Percentiles rank a stretch among this genome's conserved stretches.
Conservation (phyloP, 78 protist genomes). For the Polysphondylium violaceum region DNA sequence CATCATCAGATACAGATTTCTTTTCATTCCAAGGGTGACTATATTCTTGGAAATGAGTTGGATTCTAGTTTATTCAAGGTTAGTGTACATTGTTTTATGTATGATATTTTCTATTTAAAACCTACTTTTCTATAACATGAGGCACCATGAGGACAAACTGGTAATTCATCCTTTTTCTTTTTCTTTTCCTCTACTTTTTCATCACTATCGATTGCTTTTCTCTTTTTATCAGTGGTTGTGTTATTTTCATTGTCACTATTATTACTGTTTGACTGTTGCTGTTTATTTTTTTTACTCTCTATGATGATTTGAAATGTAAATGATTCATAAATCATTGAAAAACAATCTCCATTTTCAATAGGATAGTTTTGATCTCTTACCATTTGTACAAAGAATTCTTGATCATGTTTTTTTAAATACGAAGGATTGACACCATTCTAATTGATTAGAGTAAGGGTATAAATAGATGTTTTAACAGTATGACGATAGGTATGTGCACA, state of each 20-base stretch:
- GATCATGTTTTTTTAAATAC: constrained; percentile 33
- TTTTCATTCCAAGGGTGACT: background rate
- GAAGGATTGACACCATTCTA: constrained; percentile 64
- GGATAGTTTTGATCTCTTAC: constrained; percentile 30
- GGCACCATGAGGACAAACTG: constrained; percentile 14
- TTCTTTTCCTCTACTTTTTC: background rate
- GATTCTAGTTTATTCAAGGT: background rate
- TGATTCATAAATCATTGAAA: constrained; percentile 48
- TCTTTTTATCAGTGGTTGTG: background rate
- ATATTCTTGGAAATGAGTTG: background rate
- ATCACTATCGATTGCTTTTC: background rate
- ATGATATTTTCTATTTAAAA: too few species aligned
- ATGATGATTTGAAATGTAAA: constrained; percentile 8
- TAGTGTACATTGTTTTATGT: background rate
- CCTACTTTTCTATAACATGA: constrained; percentile 9
- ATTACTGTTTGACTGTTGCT: background rate
- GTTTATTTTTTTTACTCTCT: too few species aligned
- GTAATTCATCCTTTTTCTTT: background rate
- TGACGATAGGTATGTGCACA: background rate
- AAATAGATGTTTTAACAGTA: background rate
- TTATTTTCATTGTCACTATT: background rate
- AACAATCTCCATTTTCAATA: constrained; percentile 43
- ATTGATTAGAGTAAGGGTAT: too few species aligned
- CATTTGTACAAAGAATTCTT: constrained; percentile 56
- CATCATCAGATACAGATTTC: too few species aligned